Percentiles rank a stretch among this genome's conserved stretches.
These are phyloP conservation scores for Ogataea zsoltii DNA, from an alignment of 805 yeast genomes.

Conservation along the genomic window DNA sequence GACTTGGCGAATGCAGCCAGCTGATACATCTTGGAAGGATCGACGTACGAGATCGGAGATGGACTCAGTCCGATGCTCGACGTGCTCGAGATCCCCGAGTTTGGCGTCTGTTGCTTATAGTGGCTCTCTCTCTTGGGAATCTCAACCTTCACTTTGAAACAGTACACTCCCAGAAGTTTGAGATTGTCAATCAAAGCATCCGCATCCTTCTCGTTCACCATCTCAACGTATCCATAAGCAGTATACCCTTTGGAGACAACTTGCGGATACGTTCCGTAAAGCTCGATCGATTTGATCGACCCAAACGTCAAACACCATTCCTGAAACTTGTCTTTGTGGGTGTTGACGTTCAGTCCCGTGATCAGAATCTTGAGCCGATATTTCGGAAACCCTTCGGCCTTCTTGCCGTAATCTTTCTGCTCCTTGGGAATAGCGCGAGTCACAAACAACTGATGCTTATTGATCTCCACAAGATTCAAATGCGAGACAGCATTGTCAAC, in stretches of 20 bases:
- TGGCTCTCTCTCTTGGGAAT: conserved; percentile 19
- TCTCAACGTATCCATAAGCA: conserved; percentile 35
- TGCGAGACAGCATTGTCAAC: conserved; percentile 28
- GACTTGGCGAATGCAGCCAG: conserved; percentile 28
- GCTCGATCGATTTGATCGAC: conserved; percentile 29
- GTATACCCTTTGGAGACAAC: conserved; percentile 15
- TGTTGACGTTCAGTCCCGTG: conserved; percentile 26
- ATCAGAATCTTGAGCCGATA: conserved; percentile 29
- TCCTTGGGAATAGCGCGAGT: conserved; percentile 37
- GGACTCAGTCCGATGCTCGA: conserved; percentile 8
- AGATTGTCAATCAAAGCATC: conserved; percentile 25
- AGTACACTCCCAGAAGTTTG: conserved; percentile 23
- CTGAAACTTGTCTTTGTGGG: conserved; percentile 25
- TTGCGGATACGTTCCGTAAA: conserved; percentile 25
- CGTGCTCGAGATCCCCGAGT: not conserved
- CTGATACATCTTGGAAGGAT: conserved; percentile 30
- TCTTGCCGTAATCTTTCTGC: conserved; percentile 29
- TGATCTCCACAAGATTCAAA: conserved; percentile 31
- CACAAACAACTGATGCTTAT: conserved; percentile 31
- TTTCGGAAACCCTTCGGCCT: conserved; percentile 18
- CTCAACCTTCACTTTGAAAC: conserved; percentile 34
- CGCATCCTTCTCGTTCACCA: conserved; percentile 27
- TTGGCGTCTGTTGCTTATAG: too few relatives aligned
- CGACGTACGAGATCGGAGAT: conserved; percentile 27
- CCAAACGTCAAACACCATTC: conserved; percentile 28